phyloP scores from a whole-genome alignment of 208 protist genomes.

The Crithidia sp. region DNA sequence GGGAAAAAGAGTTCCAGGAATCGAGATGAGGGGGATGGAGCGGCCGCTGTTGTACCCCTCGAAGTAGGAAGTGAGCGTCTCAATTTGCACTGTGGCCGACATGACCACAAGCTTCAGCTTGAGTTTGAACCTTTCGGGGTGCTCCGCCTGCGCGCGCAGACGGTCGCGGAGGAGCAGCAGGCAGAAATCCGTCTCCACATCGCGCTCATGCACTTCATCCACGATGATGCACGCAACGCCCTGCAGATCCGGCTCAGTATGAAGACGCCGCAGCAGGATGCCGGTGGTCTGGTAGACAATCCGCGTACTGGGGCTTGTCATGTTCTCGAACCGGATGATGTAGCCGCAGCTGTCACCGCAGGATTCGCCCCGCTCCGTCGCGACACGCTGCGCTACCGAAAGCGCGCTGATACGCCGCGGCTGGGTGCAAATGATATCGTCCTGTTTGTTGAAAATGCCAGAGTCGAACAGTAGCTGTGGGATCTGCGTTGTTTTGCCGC shows the following conservation, averaged over 20 bases:
- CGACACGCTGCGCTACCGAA: constrained; percentile 90
- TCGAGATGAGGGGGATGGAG: constrained; percentile 64
- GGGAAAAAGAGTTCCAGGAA: constrained; percentile 86
- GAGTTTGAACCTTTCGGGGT: constrained; percentile 43
- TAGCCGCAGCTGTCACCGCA: constrained; percentile 91
- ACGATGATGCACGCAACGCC: constrained; percentile 86
- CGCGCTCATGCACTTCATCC: constrained; percentile 90
- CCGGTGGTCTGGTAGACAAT: constrained; percentile 99
- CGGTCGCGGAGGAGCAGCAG: constrained; percentile 78
- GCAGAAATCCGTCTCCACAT: constrained; percentile 87
- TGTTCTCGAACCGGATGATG: constrained; percentile 89
- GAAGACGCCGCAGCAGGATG: constrained; percentile 96
- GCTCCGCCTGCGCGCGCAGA: constrained; percentile 52
- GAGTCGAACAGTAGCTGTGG: constrained; percentile 83
- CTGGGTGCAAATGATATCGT: constrained; percentile 86
- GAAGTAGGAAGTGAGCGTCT: constrained; percentile 79
- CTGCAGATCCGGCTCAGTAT: constrained; percentile 91
- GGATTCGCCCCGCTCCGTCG: constrained; percentile 79
- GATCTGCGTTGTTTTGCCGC: constrained; percentile 97
- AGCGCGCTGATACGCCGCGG: constrained; percentile 91
- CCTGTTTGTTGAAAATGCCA: constrained; percentile 59
- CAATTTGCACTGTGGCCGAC: constrained; percentile 92
- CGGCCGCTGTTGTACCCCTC: constrained; percentile 30
- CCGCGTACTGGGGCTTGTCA: constrained; percentile 78
- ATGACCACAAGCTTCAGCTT: constrained; percentile 97